These are phyloP conservation scores for Penicillium sclerotiorum DNA, from an alignment of 2,329 filamentous ascomycete genomes.

Conservation along the genomic window DNA sequence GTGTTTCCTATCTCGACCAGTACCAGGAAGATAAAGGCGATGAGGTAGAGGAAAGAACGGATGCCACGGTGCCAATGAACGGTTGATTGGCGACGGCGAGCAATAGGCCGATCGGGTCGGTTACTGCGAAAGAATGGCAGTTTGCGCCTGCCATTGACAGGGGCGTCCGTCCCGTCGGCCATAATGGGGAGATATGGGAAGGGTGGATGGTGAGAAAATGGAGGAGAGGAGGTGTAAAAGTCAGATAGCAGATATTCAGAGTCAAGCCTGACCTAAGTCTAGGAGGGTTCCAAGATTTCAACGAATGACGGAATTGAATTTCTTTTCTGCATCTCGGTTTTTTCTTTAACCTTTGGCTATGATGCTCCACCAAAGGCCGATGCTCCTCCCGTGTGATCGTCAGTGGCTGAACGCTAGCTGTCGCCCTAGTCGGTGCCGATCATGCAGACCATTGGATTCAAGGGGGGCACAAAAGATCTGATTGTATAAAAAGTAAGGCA, in stretches of 20 bases:
- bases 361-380: background rate
- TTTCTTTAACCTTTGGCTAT: background rate
- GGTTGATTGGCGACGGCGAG: conserved; percentile 33
- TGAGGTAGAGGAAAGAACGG: conserved; percentile 70
- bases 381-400: conserved; percentile 20
- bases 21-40: conserved; percentile 77
- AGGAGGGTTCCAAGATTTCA: background rate
- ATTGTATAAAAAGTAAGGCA: no score
- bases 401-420: conserved; percentile 24
- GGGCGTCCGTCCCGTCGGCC: conserved; percentile 15
- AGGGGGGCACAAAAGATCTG: background rate
- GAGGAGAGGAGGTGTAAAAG: background rate
- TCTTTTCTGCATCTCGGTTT: background rate
- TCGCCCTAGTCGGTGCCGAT: conserved; percentile 21
- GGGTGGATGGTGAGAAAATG: background rate
- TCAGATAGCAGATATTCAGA: background rate
- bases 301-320: conserved; percentile 10
- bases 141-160: conserved; percentile 27
- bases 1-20: conserved; percentile 80
- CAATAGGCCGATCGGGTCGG: conserved; percentile 27
- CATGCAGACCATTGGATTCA: conserved; percentile 3
- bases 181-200: conserved; percentile 8
- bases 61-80: conserved; percentile 63
- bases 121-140: conserved; percentile 30
- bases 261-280: no score